Base-by-base conservation (phyloP, 2,329 filamentous ascomycete genomes). In the Lecanicillium sp. region DNA sequence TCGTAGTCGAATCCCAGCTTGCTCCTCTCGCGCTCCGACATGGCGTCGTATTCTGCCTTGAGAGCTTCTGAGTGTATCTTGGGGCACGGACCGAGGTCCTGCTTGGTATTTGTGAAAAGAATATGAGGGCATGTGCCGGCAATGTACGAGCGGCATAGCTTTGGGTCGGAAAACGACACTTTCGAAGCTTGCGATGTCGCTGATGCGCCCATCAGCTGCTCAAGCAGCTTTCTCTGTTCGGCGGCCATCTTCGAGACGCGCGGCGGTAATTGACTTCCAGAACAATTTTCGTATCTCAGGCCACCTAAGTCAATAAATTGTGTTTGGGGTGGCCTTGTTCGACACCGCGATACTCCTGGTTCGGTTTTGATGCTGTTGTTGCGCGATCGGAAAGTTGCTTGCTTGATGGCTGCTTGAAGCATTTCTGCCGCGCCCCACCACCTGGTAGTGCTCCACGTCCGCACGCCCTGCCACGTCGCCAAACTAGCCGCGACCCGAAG, bases 41-140 rank as follows among this genome's bases (percentile, higher is more conserved):
- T 78, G 2, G 68, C 72, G 50, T 94, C 84, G 61, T 92, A 98
- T 59, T 98, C 89, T 34, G 81, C 71, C 64, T 95, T 96, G 48
- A 97, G 73, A 11, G 80, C 79, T 59, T 96, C 89, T 35, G 79
- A 85, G 66, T 98, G 92, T 18, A 90, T 76, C 59, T 90, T 92
- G 36, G 86, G 77, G 57, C 92, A 98, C 1, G 80, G 77, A 3
- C 92, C 92, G 25, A 97, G 77, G 60, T 98, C 92, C 43, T 97
- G 89, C 69, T 96, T 97, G 33, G 92, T 98, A 67, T 98, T 98
- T 49, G 90, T 98, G 74, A 98, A 98, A 56, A 98, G 87, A 59
- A 98, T 92, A 71, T 97, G 90, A 1, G 92, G 92, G 61, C 92
- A 98, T 43, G 87, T 94, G 52, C 92, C 92, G 46, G 79, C 88